Conservation (phyloP, 129 eudicot species). For the Centaurea solstitialis region DNA sequence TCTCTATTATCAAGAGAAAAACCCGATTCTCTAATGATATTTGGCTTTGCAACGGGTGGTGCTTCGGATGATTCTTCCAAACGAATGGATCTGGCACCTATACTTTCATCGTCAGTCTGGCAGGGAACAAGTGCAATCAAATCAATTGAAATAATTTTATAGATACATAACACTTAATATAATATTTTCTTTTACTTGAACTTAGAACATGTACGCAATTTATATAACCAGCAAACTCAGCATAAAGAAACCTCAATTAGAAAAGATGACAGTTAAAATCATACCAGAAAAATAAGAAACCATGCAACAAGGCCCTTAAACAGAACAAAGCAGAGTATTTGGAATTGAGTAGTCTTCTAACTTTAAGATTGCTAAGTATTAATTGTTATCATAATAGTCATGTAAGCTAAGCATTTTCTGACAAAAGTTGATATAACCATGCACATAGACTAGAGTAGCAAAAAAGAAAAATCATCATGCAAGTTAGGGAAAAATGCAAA, state of each 20-base stretch:
- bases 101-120: constrained; percentile 41
- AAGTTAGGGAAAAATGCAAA: not conserved
- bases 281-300: not conserved
- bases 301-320: not conserved
- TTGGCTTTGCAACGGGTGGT: constrained; percentile 19
- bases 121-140: constrained; percentile 20
- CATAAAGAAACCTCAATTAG: not conserved
- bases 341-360: not conserved
- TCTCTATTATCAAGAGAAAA: not conserved
- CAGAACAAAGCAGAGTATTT: constrained; percentile 1
- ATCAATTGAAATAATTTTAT: constrained; percentile 17
- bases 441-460: not conserved
- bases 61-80: constrained; percentile 24
- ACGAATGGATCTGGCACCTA: constrained; percentile 19
- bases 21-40: not conserved
- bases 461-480: not conserved
- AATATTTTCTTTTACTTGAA: not conserved
- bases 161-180: not conserved
- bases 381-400: not conserved
- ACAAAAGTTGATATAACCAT: not conserved
- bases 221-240: not conserved
- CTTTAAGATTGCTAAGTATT: not conserved
- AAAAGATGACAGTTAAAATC: not conserved
- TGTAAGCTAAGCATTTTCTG: not conserved
- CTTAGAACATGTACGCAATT: not conserved